A percentile compares a stretch with the other conserved stretches of the same genome.
Evolutionary conservation across 169 alveolate species (phyloP).

Genomic region (Plasmodium vivax): DNA sequence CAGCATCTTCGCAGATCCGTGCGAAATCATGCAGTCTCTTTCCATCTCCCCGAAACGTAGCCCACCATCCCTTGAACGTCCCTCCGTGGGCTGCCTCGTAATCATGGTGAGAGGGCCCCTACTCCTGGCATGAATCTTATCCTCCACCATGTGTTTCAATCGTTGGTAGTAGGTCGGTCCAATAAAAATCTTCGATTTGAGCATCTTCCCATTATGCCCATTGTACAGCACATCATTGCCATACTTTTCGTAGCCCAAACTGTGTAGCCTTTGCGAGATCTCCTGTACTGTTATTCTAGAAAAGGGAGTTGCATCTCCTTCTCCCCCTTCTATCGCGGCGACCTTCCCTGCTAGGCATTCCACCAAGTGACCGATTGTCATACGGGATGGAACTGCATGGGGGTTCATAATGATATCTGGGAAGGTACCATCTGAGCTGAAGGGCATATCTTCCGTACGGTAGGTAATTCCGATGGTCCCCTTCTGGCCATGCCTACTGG

Average conservation of each 20-base stretch:
- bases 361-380: conserved; percentile 99
- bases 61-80: conserved; percentile 98
- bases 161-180: conserved; percentile 99
- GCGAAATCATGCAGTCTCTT: conserved; percentile 99
- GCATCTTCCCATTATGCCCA: conserved; percentile 96
- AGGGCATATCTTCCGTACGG: conserved; percentile 99
- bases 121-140: conserved; percentile 99
- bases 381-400: conserved; percentile 99
- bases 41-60: conserved; percentile 99
- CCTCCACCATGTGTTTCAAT: conserved; percentile 99
- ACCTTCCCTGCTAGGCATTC: conserved; percentile 98
- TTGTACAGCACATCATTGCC: conserved; percentile 99
- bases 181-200: conserved; percentile 95
- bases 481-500: conserved; percentile 99
- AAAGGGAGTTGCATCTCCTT: conserved; percentile 99
- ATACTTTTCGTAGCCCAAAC: conserved; percentile 95
- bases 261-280: conserved; percentile 96
- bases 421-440: conserved; percentile 96
- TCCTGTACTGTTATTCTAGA: conserved; percentile 96
- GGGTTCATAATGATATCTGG: conserved; percentile 99
- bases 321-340: conserved; percentile 97
- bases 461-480: conserved; percentile 99
- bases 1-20: conserved; percentile 99
- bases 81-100: conserved; percentile 99
- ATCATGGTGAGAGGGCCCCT: conserved; percentile 99